These are phyloP conservation scores for Torrubiella hemipterigena DNA, from an alignment of 2,329 filamentous ascomycete species.

Conservation along the genomic window DNA sequence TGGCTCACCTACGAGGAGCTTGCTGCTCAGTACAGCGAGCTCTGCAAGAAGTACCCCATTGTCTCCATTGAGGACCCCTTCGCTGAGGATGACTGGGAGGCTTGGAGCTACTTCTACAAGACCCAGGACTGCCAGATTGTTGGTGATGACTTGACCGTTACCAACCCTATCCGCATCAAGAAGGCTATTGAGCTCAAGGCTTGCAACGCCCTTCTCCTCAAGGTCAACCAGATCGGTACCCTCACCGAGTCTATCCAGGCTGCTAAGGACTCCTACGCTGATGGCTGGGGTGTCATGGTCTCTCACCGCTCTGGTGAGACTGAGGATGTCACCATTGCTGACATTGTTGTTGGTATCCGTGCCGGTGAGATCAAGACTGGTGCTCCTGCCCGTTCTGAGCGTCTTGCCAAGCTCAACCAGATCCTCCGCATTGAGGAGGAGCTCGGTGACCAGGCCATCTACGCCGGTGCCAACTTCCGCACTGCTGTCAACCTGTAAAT, in stretches of 20 bases:
- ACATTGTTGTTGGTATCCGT: constrained; percentile 94
- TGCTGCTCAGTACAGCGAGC: constrained; percentile 76
- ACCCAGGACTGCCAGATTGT: constrained; percentile 97
- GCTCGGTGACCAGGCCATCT: constrained; percentile 82
- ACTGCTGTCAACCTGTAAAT: constrained; percentile 75
- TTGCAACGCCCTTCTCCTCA: constrained; percentile 94
- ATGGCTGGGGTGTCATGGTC: constrained; percentile 98
- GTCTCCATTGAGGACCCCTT: constrained; percentile 99
- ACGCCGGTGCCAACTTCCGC: constrained; percentile 88
- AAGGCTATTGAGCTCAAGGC: constrained; percentile 99
- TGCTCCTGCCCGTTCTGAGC: constrained; percentile 91
- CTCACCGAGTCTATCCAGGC: constrained; percentile 98
- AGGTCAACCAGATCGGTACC: constrained; percentile 99
- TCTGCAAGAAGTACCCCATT: constrained; percentile 93
- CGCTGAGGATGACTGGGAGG: constrained; percentile 99
- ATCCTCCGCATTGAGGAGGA: constrained; percentile 99
- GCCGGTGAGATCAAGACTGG: constrained; percentile 98
- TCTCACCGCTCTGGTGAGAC: constrained; percentile 99
- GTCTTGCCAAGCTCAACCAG: constrained; percentile 99
- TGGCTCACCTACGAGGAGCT: constrained; percentile 99
- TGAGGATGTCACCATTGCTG: constrained; percentile 97
- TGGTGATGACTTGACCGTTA: constrained; percentile 96
- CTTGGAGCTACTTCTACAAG: constrained; percentile 99
- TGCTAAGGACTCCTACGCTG: constrained; percentile 94
- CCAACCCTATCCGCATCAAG: constrained; percentile 98